phyloP scores from a whole-genome alignment of 2,329 filamentous ascomycete genomes.

The Pseudocercospora cruenta region DNA sequence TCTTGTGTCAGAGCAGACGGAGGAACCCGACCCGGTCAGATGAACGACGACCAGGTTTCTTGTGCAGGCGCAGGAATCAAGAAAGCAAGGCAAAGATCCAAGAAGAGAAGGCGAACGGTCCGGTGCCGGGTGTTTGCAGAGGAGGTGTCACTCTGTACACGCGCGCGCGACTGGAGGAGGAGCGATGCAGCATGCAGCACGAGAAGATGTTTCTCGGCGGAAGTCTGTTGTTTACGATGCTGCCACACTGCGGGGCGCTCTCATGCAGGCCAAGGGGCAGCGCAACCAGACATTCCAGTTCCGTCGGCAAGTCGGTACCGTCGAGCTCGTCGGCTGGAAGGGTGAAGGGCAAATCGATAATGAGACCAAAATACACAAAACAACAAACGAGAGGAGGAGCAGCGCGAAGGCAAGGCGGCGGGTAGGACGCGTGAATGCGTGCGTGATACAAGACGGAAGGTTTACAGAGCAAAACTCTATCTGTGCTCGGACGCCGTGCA shows the following conservation, averaged over 20 bases:
- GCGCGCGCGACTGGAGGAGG: neutral
- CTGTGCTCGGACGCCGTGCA: neutral
- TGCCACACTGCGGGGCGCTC: neutral
- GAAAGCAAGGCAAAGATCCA: neutral
- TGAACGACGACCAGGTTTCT: neutral
- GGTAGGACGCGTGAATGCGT: neutral
- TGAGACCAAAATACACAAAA: neutral
- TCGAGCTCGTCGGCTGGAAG: neutral
- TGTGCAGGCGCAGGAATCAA: neutral
- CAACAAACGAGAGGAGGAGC: neutral
- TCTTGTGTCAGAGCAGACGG: constrained; percentile 4
- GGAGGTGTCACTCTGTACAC: neutral
- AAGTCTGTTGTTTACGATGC: neutral
- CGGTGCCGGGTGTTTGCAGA: neutral
- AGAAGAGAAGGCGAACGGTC: neutral
- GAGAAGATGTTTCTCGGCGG: neutral
- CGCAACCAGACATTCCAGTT: constrained; percentile 2
- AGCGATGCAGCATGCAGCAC: neutral
- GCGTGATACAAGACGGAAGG: neutral
- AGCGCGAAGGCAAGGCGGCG: neutral
- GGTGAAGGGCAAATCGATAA: neutral
- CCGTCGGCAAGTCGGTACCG: neutral
- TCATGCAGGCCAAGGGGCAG: neutral
- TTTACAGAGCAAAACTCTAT: neutral
- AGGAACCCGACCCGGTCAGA: constrained; percentile 2